Percentiles rank a stretch among this genome's conserved stretches.
These are phyloP conservation scores for Cicer pinnatifidum DNA, from an alignment of 306 rosid genomes.

Conservation along the genomic window DNA sequence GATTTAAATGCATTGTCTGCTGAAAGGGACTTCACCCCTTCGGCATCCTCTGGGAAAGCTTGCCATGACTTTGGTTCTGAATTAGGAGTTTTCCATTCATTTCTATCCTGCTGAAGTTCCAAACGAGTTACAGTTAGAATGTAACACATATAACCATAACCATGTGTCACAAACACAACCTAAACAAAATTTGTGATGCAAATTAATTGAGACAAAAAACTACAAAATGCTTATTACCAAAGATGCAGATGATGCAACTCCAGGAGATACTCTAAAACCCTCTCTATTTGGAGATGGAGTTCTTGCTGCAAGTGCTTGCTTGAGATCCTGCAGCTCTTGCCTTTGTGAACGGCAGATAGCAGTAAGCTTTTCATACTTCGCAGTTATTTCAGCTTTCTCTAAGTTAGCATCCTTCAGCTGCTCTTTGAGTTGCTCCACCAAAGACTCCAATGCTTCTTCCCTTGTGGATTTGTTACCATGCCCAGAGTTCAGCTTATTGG, in stretches of 20 bases:
- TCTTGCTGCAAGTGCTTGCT: slow-evolving; percentile 75
- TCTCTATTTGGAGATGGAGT: slow-evolving; percentile 74
- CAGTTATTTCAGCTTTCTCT: slow-evolving; percentile 84
- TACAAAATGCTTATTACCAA: slow-evolving; percentile 51
- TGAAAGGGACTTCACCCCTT: slow-evolving; percentile 52
- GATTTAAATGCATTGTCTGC: slow-evolving; percentile 62
- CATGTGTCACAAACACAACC: slow-evolving; percentile 17
- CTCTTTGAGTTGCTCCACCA: slow-evolving; percentile 75
- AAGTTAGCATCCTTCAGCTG: slow-evolving; percentile 74
- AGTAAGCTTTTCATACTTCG: slow-evolving; percentile 90
- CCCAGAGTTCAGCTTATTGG: slow-evolving; percentile 58
- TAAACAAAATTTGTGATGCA: slow-evolving; percentile 16
- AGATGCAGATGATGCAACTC: slow-evolving; percentile 52
- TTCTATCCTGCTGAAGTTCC: slow-evolving; percentile 59
- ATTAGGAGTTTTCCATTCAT: slow-evolving; percentile 56
- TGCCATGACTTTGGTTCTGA: slow-evolving; percentile 78
- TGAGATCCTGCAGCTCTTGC: slow-evolving; percentile 93
- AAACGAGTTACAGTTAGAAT: slow-evolving; percentile 32
- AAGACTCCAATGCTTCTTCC: slow-evolving; percentile 78
- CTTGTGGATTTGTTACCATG: slow-evolving; percentile 54
- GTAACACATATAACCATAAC: background rate
- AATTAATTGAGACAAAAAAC: slow-evolving; percentile 3
- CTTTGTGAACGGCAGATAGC: slow-evolving; percentile 95
- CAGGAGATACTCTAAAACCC: slow-evolving; percentile 53
- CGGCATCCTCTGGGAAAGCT: slow-evolving; percentile 72